A percentile compares a stretch with the other conserved stretches of the same genome.
These are phyloP conservation scores for Suillus spraguei DNA, from an alignment of 768 basidiomycete genomes.

Conservation along the genomic window DNA sequence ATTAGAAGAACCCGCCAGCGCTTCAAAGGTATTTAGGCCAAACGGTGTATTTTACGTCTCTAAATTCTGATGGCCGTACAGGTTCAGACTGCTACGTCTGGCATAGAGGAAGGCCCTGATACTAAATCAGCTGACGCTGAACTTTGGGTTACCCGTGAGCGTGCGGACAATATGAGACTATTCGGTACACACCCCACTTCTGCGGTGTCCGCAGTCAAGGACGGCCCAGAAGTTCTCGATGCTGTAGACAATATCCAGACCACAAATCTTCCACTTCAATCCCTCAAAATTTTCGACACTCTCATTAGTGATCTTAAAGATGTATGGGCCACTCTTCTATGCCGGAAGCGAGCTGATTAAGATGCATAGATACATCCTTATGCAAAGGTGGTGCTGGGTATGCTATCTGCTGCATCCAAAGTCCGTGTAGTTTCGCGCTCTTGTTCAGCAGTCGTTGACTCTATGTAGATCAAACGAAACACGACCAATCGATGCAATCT, in stretches of 20 bases:
- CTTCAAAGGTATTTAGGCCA: not conserved
- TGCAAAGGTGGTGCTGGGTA: conserved; percentile 10
- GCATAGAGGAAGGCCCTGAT: not conserved
- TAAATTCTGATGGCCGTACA: not conserved
- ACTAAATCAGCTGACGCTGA: not conserved
- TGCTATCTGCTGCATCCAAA: conserved; percentile 7
- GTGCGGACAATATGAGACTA: not conserved
- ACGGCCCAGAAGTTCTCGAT: not conserved
- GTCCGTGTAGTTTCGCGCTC: not conserved
- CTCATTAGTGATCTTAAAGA: not conserved
- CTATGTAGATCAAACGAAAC: conserved; percentile 6
- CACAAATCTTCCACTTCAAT: conserved; percentile 1
- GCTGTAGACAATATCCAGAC: not conserved
- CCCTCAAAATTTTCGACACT: conserved; percentile 5
- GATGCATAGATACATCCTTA: conserved; percentile 11
- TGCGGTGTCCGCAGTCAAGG: not conserved
- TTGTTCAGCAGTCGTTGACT: not conserved
- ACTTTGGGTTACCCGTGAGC: not conserved
- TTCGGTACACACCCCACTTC: not conserved
- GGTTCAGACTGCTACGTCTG: not conserved
- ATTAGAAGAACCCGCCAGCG: not conserved
- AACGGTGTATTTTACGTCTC: not conserved
- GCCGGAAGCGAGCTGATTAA: not conserved
- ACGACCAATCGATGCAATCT: conserved; percentile 4
- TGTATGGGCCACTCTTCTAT: not conserved